Evolutionary conservation across 257 asterid species (phyloP).

Genomic region (Solanum chiquidenum): DNA sequence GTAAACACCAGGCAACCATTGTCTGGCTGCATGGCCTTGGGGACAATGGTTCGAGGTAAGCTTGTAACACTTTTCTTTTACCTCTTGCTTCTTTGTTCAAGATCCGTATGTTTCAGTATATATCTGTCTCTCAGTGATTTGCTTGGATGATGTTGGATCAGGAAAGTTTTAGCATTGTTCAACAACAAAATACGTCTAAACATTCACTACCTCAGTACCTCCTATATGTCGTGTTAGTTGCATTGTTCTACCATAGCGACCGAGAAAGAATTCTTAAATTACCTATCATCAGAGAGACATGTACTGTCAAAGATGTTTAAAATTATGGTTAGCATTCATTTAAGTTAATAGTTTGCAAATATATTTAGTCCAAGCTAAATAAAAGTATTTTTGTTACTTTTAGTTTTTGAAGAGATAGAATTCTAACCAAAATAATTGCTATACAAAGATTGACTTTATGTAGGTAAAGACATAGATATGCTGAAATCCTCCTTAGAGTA

Average conservation of each 20-base stretch:
- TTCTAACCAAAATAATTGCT: not conserved
- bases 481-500: not conserved
- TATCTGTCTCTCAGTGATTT: not conserved
- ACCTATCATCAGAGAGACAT: not conserved
- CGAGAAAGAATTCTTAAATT: not conserved
- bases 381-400: not conserved
- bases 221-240: not conserved
- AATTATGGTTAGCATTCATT: not conserved
- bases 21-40: constrained; percentile 94
- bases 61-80: not conserved
- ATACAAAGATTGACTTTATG: not conserved
- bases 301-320: not conserved
- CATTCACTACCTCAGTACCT: not conserved
- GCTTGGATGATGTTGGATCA: not conserved
- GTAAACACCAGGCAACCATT: constrained; percentile 76
- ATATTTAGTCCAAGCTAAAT: not conserved
- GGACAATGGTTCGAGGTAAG: constrained; percentile 69
- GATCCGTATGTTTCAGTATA: not conserved
- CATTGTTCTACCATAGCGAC: not conserved
- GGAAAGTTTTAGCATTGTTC: not conserved
- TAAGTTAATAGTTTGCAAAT: not conserved
- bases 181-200: not conserved
- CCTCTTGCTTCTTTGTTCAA: not conserved
- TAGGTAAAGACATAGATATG: not conserved
- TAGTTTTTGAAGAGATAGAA: not conserved